phyloP scores from a whole-genome alignment of 2,329 filamentous ascomycete genomes.

The Falciphora oryzae region DNA sequence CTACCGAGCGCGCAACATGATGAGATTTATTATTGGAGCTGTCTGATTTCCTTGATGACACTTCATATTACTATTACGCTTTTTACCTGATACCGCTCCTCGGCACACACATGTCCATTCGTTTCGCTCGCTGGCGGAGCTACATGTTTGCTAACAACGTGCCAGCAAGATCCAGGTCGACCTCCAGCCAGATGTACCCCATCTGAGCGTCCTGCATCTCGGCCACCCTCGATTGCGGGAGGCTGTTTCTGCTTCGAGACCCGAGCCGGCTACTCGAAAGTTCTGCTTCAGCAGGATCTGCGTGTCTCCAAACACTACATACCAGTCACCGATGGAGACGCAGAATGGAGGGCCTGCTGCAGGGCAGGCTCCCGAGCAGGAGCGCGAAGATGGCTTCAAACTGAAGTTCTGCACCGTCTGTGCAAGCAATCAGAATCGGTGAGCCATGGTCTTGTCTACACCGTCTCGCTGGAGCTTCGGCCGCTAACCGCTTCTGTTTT shows the following conservation, averaged over 20 bases:
- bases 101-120: neutral
- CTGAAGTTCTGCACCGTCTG: constrained; percentile 98
- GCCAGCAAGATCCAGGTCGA: neutral
- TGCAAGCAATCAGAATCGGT: constrained; percentile 96
- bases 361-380: constrained; percentile 17
- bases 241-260: neutral
- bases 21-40: constrained; percentile 64
- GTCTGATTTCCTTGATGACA: constrained; percentile 60
- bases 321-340: constrained; percentile 28
- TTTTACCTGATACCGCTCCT: constrained; percentile 17
- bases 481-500: neutral
- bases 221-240: too few relatives aligned
- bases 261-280: too few relatives aligned
- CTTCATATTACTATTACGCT: constrained; percentile 31
- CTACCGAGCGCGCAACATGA: constrained; percentile 28
- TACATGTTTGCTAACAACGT: neutral
- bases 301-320: neutral
- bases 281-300: neutral
- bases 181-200: neutral
- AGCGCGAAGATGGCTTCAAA: constrained; percentile 62
- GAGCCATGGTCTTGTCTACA: constrained; percentile 22
- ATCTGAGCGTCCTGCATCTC: neutral
- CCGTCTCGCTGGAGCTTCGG: neutral
- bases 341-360: constrained; percentile 32
- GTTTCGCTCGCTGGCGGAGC: neutral